phyloP scores from a whole-genome alignment of 768 basidiomycete genomes.

The Psilocybe tampanensis region DNA sequence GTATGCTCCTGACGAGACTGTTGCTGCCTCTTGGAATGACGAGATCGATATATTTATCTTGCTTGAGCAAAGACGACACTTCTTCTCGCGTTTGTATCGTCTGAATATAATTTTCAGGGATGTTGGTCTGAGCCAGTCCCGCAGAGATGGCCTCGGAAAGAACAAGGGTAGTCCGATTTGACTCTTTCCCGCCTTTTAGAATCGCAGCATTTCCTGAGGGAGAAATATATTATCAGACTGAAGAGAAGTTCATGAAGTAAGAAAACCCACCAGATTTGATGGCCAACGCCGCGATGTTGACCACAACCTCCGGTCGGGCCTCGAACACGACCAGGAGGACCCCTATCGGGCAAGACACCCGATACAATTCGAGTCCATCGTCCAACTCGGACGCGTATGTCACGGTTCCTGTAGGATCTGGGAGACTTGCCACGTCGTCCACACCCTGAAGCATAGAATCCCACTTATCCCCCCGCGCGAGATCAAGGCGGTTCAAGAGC shows the following conservation, averaged over 20 bases:
- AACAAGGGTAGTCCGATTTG: slow-evolving; percentile 73
- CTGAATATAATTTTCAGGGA: slow-evolving; percentile 86
- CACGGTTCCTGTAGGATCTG: slow-evolving; percentile 85
- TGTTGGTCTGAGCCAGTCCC: slow-evolving; percentile 70
- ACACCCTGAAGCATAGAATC: slow-evolving; percentile 92
- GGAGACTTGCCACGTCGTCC: slow-evolving; percentile 80
- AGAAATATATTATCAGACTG: background rate
- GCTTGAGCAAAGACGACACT: slow-evolving; percentile 81
- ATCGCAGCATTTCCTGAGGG: slow-evolving; percentile 91
- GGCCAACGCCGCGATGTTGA: slow-evolving; percentile 94
- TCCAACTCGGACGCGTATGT: slow-evolving; percentile 91
- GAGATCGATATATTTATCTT: slow-evolving; percentile 93
- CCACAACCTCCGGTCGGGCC: slow-evolving; percentile 95
- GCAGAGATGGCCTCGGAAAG: slow-evolving; percentile 80
- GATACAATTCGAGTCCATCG: slow-evolving; percentile 84
- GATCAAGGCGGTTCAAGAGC: slow-evolving; percentile 84
- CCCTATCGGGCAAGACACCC: slow-evolving; percentile 95
- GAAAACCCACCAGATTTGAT: slow-evolving; percentile 85
- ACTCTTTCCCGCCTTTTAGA: slow-evolving; percentile 97
- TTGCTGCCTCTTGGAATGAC: slow-evolving; percentile 98
- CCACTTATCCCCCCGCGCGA: slow-evolving; percentile 84
- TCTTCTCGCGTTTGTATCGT: slow-evolving; percentile 90
- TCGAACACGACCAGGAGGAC: slow-evolving; percentile 97
- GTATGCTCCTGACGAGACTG: slow-evolving; percentile 83
- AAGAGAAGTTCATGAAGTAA: background rate